Conservation (phyloP, 2,329 filamentous ascomycete genomes). For the Gyromitra esculenta region DNA sequence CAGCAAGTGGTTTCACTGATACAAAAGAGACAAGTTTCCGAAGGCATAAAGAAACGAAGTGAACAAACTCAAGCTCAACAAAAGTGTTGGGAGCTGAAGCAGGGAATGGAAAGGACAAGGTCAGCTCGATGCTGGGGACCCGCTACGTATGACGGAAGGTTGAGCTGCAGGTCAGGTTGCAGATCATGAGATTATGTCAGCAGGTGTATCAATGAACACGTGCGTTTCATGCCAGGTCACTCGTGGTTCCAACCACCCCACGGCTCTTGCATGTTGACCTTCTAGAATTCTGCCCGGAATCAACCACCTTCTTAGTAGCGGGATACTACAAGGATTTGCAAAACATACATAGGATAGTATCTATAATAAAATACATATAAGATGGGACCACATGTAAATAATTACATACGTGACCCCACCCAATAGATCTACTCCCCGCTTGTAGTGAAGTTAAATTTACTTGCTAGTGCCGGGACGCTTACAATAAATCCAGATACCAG, state of each 20-base stretch:
- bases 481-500: no score
- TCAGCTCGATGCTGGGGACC: slow-evolving; percentile 17
- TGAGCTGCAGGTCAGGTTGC: slow-evolving; percentile 22
- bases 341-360: background rate
- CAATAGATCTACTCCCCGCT: background rate
- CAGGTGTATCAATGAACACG: slow-evolving; percentile 19
- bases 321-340: background rate
- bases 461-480: background rate
- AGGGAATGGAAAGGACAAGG: slow-evolving; percentile 27
- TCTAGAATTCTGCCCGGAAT: background rate
- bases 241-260: slow-evolving; percentile 33
- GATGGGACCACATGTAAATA: no score
- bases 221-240: slow-evolving; percentile 48
- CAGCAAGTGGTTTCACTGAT: slow-evolving; percentile 15
- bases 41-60: slow-evolving; percentile 38
- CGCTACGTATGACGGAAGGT: slow-evolving; percentile 37
- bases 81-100: slow-evolving; percentile 42
- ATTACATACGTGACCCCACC: background rate
- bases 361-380: background rate
- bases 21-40: background rate
- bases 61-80: background rate
- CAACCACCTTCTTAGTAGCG: background rate
- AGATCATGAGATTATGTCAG: slow-evolving; percentile 52
- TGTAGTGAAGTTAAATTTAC: background rate
- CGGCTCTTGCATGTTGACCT: background rate